Evolutionary conservation across 495 filamentous ascomycete genomes (phyloP), one percentile per base, ranked within the genome.

Genomic region (Xylaria flabelliformis): DNA sequence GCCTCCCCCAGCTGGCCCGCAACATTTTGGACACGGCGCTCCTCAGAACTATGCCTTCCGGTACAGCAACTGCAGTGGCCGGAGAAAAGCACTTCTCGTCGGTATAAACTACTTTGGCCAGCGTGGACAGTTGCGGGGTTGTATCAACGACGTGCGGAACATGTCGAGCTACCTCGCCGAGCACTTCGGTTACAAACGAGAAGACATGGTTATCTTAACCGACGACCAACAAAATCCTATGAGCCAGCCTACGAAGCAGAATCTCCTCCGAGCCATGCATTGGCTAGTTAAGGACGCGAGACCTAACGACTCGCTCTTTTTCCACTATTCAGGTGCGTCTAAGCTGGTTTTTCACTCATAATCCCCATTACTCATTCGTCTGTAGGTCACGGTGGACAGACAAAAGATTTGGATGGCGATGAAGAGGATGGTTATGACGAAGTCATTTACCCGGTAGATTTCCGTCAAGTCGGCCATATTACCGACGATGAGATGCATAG

Each of bases 31-130:
- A 44, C 83, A 87, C 46, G 94, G 94, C 67, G 94, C 94, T 39
- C 92, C 94, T 36, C 86, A 89, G 71, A 87, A 87, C 66, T 95
- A 97, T 79, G 90, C 84, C 64, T 98, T 95, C 82, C 92, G 94
- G 79, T 98, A 97, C 81, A 97, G 95, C 66, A 90, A 92, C 67
- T 99, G 96, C 78, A 95, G 93, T 4, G 96, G 96, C 26, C 90
- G 91, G 76, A 85, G 94, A 77, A 99, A 97, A 87, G 96, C 96
- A 29, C 84, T 99, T 42, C 82, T 99, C 72, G 97, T 99, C 72
- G 96, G 96, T 50, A 97, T 98, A 85, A 99, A 99, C 83, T 99
- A 99, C 82, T 98, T 98, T 75, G 89, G 91, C 56, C 96, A 98
- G 80, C 89, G 92, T 67, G 95, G 95, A 67, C 93, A 98, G 84